Base-by-base conservation (phyloP, 352 stramenopile genomes). In the Globisporangium emineosum region DNA sequence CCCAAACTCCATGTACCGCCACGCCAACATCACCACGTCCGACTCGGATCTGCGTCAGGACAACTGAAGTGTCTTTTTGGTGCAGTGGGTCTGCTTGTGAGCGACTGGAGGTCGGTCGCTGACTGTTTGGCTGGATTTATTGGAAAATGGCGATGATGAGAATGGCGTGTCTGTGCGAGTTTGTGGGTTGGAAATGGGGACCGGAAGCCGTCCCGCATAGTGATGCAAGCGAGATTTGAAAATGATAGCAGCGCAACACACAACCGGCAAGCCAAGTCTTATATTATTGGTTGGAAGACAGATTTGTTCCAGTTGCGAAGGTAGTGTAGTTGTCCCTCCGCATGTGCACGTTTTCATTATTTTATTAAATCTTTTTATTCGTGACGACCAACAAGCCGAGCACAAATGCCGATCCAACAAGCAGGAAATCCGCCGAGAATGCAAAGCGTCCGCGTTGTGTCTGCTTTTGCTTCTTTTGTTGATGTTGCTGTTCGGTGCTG, bases 1-100 rank as follows among this genome's bases (percentile, higher is more conserved):
- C 54, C 76, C 77, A 0, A 85, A 84, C 51, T 82, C 70, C 4
- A 64, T 84, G 43, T 88, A 88, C 45, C 70, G 72, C 15, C 78
- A 65, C 57, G 58, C 64, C 12, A 60, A 52, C 51, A 57, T 70
- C 35, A 65, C 64, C 40, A 61, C 51, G 25, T n/a, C 25, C 15
- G 52, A 40, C n/a, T 27, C 30, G 9, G 47, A 62, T 2, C 27
- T 57, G 15, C 30, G 61, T 37, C 50, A 35, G 3, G 52, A 58
- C 10, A 35, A 45, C 17, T 58, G 52, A 58, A 29, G 19, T 23
- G 21, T n/a, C 19, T 32, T 55, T 3, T 1, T 45, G 37, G 37
- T 13, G 15, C 10, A 43, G 4, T 43, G 15, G n/a, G 13, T 43
- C 32, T 37, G 32, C 12, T 13, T 43, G 37, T 43, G 37, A 2